Evolutionary conservation across 2,329 filamentous ascomycete genomes (phyloP), one percentile per base, ranked within the genome.

Genomic region (Pyricularia pennisetigena): DNA sequence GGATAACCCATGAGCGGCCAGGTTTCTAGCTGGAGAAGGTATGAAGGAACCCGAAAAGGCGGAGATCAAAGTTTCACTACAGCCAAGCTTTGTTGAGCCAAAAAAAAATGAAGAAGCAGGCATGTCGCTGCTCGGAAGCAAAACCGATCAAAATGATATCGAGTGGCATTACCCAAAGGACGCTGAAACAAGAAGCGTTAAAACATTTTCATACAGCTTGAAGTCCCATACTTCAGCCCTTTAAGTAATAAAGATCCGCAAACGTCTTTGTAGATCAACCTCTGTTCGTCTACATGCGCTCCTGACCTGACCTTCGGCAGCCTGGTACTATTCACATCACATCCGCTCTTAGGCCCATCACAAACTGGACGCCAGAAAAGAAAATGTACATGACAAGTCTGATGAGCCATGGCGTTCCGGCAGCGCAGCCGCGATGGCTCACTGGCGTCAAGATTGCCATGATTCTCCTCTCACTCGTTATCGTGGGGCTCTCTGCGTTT

Each of bases 401-500:
- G 10, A 72, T 77, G 29, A 76, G 73, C 68, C 76, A 71, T 23
- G 79, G 80, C 65, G 76, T 75, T 4, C 80, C 80, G 65, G 73
- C 74, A 26, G 69, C 75, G 63, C 70, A 70, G 67, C 79, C 81
- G 2, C 69, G 71, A 9, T 80, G 75, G 73, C 71, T 82, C 26
- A 72, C 78, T 26, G 78, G 76, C 70, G 68, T 82, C 65, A 78
- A 79, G 69, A 73, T 74, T 62, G 76, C 72, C 69, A 78, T 81
- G 66, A 68, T 82, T 54, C 71, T 79, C 20, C 74, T 83, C 26
- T 78, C 79, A 4, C 71, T 80, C 49, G 74, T 78, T 66, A 72
- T 80, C 57, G 73, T 83, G 35, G 78, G 77, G 35, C 73, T 82
- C 4, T 75, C 77, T 64, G 80, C 77, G 24, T 82, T 81, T 70